Percentiles rank a stretch among this genome's conserved stretches.
These are phyloP conservation scores for Linnemannia zychae DNA, from an alignment of 192 early-diverging fungal genomes.

Conservation along the genomic window DNA sequence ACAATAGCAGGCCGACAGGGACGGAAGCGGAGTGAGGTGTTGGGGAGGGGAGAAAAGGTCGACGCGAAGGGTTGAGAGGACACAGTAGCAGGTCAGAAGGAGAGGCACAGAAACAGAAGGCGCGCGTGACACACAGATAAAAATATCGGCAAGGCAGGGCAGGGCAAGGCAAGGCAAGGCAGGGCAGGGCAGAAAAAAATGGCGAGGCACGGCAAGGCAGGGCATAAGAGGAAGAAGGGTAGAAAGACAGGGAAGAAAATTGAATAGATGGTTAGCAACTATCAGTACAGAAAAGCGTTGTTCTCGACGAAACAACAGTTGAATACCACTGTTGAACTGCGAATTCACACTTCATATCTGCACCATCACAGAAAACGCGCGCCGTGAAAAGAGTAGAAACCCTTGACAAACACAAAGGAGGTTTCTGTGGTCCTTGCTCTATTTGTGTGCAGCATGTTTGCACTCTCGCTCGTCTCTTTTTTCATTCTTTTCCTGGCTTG, in stretches of 20 bases:
- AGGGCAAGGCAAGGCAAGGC: not conserved
- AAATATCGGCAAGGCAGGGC: not conserved
- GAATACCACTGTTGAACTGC: not conserved
- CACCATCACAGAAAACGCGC: not conserved
- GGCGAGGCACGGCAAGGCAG: not conserved
- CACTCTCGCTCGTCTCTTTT: too few relatives aligned
- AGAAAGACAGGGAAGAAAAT: not conserved
- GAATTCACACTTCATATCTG: not conserved
- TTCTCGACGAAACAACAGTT: not conserved
- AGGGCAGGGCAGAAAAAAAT: not conserved
- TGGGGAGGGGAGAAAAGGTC: not conserved
- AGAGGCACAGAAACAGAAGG: not conserved
- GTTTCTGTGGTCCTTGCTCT: not conserved
- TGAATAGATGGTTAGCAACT: not conserved
- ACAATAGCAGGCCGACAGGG: not conserved
- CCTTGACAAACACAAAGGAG: not conserved
- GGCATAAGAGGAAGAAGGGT: not conserved
- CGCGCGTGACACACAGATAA: slow-evolving; percentile 1
- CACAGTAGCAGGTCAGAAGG: not conserved
- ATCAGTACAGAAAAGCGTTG: not conserved
- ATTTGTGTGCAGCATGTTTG: not conserved
- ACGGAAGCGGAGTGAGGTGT: not conserved
- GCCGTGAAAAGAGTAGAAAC: not conserved
- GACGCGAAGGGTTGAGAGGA: not conserved
- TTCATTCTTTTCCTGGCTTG: not conserved